Conservation (phyloP, 176 grass and related monocot species). For the Elaeis guineensis region DNA sequence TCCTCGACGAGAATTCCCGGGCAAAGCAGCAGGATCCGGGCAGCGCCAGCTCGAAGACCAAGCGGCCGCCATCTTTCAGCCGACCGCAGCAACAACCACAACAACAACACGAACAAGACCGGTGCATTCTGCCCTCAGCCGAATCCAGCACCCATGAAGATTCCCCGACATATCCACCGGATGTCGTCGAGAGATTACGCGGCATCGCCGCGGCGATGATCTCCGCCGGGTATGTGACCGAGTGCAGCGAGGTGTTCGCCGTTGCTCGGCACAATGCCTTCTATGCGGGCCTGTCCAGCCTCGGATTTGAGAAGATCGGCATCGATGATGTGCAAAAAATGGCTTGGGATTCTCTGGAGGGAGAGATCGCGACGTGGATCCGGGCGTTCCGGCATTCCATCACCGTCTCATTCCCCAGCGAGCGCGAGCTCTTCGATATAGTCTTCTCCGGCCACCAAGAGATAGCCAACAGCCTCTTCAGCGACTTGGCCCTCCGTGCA, state of each 20-base stretch:
- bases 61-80: constrained; percentile 45
- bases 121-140: constrained; percentile 22
- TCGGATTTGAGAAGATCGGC: constrained; percentile 66
- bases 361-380: constrained; percentile 67
- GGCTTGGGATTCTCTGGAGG: constrained; percentile 70
- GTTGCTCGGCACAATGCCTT: constrained; percentile 61
- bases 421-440: too few species aligned
- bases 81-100: neutral
- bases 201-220: constrained; percentile 51
- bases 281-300: constrained; percentile 38
- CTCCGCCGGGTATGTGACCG: constrained; percentile 47
- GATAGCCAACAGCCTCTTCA: too few species aligned
- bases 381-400: constrained; percentile 4
- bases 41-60: constrained; percentile 13
- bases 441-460: too few species aligned
- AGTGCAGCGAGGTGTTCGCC: constrained; percentile 71
- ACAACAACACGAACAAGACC: constrained; percentile 26
- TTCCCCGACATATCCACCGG: constrained; percentile 23
- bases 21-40: constrained; percentile 14
- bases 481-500: too few species aligned
- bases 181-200: constrained; percentile 41
- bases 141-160: neutral
- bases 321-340: constrained; percentile 85
- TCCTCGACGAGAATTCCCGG: constrained; percentile 30
- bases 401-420: too few species aligned